Evolutionary conservation across 2,329 filamentous ascomycete genomes (phyloP).

Genomic region (Bipolaris zeicola): DNA sequence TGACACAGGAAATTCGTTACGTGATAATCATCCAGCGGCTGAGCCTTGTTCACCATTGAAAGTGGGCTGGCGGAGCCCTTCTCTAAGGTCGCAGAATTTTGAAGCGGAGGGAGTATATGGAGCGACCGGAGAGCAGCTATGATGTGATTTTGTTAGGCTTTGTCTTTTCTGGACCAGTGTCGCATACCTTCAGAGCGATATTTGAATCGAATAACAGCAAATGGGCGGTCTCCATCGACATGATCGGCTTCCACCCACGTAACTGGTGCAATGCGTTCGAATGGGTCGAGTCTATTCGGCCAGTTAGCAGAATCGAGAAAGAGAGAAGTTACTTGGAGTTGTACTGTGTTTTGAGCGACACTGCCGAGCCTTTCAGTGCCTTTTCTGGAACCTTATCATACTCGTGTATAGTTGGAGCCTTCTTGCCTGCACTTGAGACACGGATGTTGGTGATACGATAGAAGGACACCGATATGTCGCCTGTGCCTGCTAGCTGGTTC

Average conservation of each 20-base stretch:
- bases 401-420: conserved; percentile 1
- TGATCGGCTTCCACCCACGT: conserved; percentile 4
- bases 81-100: conserved; percentile 15
- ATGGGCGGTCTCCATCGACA: conserved; percentile 8
- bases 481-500: conserved; percentile 1
- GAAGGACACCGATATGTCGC: conserved; percentile 5
- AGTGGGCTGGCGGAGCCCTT: neutral
- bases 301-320: neutral
- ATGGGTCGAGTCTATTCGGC: conserved; percentile 1
- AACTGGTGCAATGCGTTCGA: conserved; percentile 3
- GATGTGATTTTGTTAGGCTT: neutral
- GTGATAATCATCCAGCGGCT: too few relatives aligned
- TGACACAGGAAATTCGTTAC: neutral
- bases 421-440: conserved; percentile 1
- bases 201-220: conserved; percentile 22
- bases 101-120: conserved; percentile 29
- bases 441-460: conserved; percentile 3
- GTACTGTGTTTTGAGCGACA: conserved; percentile 12
- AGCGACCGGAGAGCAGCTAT: conserved; percentile 33
- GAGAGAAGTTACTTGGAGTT: neutral
- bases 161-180: neutral
- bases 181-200: conserved; percentile 20
- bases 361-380: conserved; percentile 8
- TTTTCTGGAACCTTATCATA: conserved; percentile 11
- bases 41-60: neutral